phyloP scores from a whole-genome alignment of 306 rosid species.

The Purshia tridentata region DNA sequence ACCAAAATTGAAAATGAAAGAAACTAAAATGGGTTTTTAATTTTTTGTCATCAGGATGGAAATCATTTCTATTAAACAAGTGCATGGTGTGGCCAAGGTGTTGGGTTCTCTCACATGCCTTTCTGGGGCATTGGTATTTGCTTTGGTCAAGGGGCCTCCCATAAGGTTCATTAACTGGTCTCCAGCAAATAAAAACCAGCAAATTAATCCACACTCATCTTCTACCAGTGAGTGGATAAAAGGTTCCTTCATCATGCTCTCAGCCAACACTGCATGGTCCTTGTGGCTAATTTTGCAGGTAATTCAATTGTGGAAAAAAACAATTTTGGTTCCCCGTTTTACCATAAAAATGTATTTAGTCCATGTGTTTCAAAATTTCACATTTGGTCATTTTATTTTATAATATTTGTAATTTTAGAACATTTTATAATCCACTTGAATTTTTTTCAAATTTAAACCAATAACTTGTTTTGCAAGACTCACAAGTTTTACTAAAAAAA shows the following conservation, averaged over 20 bases:
- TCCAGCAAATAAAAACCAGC: conserved; percentile 20
- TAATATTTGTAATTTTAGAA: no score
- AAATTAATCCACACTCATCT: conserved; percentile 26
- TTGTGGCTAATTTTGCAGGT: conserved; percentile 95
- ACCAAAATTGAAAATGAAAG: background rate
- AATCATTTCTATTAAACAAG: conserved; percentile 45
- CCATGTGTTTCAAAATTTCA: no score
- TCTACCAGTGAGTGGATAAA: conserved; percentile 37
- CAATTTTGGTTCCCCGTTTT: no score
- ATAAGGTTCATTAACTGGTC: conserved; percentile 51
- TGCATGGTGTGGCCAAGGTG: conserved; percentile 73
- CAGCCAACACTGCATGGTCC: conserved; percentile 77
- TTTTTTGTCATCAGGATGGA: conserved; percentile 56
- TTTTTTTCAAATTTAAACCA: no score
- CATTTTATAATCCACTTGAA: no score
- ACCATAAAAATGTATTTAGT: no score
- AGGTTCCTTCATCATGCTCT: conserved; percentile 76
- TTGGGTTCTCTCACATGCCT: conserved; percentile 59
- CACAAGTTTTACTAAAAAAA: no score
- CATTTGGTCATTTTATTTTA: no score
- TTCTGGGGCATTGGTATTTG: conserved; percentile 73
- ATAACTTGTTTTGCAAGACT: no score
- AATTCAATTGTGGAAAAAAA: no score
- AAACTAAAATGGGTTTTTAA: background rate
- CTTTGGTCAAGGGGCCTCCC: conserved; percentile 70